These are phyloP conservation scores for Kodamaea neixiangensis DNA, from an alignment of 805 yeast species.

Conservation along the genomic window DNA sequence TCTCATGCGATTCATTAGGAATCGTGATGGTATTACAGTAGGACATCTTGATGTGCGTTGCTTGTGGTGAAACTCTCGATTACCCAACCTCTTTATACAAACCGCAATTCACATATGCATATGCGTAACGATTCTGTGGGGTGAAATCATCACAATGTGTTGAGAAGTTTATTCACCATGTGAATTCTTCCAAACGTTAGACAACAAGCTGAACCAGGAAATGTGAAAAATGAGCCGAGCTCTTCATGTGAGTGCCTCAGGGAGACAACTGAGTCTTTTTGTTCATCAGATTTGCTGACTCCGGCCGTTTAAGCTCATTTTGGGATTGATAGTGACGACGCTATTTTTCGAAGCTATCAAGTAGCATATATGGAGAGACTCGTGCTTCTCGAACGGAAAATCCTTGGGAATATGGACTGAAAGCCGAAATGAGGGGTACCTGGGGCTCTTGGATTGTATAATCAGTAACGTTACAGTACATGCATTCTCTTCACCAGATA, in stretches of 20 bases:
- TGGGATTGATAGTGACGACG: no score
- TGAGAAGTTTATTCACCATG: neutral
- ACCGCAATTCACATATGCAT: neutral
- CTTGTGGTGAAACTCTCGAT: neutral
- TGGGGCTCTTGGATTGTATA: neutral
- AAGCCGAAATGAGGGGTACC: neutral
- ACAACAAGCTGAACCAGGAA: neutral
- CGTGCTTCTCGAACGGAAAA: no score
- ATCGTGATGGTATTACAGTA: constrained; percentile 5
- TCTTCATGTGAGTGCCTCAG: neutral
- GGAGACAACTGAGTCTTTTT: no score
- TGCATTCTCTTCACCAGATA: neutral
- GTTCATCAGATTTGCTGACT: no score
- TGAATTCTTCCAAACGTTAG: neutral
- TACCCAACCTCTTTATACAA: neutral
- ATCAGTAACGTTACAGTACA: neutral
- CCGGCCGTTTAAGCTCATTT: no score
- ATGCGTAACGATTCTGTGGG: neutral
- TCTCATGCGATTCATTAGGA: constrained; percentile 27
- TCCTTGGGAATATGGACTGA: neutral
- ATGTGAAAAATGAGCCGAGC: neutral
- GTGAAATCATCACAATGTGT: neutral
- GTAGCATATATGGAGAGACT: no score
- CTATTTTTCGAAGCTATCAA: no score
- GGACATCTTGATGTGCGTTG: neutral